Conservation (phyloP, 108 stramenopile genomes). For the Discostella pseudostelligera region DNA sequence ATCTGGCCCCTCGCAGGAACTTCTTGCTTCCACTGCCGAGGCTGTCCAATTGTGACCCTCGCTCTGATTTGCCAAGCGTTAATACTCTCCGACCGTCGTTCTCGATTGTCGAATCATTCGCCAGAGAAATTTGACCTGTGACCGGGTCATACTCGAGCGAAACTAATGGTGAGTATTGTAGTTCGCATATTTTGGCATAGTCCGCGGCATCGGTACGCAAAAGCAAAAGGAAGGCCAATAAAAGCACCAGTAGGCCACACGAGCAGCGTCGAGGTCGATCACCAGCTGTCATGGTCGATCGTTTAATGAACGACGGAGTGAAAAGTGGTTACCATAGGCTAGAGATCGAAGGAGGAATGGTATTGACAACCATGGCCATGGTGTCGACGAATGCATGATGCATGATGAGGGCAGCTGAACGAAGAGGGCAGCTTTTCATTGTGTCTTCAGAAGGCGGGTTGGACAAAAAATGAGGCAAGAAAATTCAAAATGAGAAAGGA, state of each 20-base stretch:
- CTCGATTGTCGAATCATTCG: conserved; percentile 5
- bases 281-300: too few species aligned
- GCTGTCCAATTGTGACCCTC: neutral
- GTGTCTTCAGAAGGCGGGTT: too few species aligned
- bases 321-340: too few species aligned
- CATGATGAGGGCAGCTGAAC: too few species aligned
- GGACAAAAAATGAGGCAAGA: too few species aligned
- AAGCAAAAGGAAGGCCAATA: neutral
- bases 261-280: neutral
- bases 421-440: too few species aligned
- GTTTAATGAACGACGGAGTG: too few species aligned
- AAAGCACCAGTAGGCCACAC: conserved; percentile 1
- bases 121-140: conserved; percentile 19
- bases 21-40: conserved; percentile 3
- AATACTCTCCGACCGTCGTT: neutral
- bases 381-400: too few species aligned
- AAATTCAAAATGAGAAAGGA: too few species aligned
- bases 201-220: conserved; percentile 1
- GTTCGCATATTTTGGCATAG: conserved; percentile 27
- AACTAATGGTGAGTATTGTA: conserved; percentile 16
- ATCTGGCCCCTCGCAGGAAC: neutral
- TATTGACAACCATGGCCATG: too few species aligned
- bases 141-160: conserved; percentile 30
- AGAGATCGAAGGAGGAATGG: too few species aligned
- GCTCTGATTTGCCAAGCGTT: neutral